Base-by-base conservation (phyloP, 2,329 filamentous ascomycete species). In the Neophaeococcomyces mojaviensis region DNA sequence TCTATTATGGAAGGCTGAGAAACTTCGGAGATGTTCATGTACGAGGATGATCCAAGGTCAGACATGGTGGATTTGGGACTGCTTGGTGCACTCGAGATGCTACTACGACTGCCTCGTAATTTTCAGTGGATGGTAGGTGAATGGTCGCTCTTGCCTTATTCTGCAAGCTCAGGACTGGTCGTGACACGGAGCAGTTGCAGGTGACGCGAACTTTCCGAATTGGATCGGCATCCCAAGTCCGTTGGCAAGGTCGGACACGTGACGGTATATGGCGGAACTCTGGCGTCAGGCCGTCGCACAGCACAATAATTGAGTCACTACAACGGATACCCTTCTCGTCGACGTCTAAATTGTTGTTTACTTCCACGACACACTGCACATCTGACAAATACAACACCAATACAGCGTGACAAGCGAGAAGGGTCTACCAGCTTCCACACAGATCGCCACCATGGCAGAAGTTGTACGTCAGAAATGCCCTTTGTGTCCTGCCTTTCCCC, bases 1-100 rank as follows among this genome's bases (percentile, higher is more conserved):
- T 56, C 52, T 26, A 56, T 44, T 33, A 56, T 30, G 5, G 46
- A 48, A 3, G 46, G 46, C 30, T 49, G 43, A 10, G 47, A 55
- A 42, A 59, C 59, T 36, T 46, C 49, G 39, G 64, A 67, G 35
- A 64, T 56, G 31, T 68, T 57, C 58, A 68, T 64, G 49, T 64
- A 68, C 36, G 64, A 57, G 28, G 66, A 55, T 28, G 64, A 44
- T 18, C 41, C 41, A 8, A 44, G 33, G 15, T 44, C 48, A 49
- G 49, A 51, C 49, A 55, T 51, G 22, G 18, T 37, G 26, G 47
- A 33, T 34, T 28, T 6, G 24, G 10, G 24, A 10, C 5, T 28
- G n/a, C n/a, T n/a, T n/a, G n/a, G n/a, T n/a, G n/a, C n/a, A n/a
- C n/a, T n/a, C n/a, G n/a, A n/a, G n/a, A n/a, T n/a, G n/a, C n/a